These are phyloP conservation scores for Anisodus tanguticus DNA, from an alignment of 257 asterid genomes.

Conservation along the genomic window DNA sequence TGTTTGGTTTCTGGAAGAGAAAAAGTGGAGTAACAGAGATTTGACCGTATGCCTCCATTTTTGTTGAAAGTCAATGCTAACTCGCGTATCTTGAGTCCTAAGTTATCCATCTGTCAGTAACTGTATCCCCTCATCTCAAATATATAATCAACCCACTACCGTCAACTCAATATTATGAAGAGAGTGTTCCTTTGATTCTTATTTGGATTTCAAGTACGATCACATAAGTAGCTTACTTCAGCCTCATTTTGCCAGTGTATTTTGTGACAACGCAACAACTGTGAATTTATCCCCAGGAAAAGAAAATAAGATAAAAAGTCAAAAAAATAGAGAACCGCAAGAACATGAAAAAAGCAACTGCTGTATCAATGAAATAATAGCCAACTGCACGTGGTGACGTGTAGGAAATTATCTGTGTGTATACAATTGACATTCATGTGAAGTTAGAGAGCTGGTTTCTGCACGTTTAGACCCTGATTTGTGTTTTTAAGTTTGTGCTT, in stretches of 20 bases:
- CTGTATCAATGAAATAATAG: background rate
- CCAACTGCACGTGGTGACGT: background rate
- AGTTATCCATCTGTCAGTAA: background rate
- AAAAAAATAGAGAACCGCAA: background rate
- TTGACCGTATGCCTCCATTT: background rate
- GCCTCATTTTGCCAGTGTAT: background rate
- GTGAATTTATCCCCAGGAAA: background rate
- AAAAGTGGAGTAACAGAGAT: background rate
- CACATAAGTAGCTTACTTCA: background rate
- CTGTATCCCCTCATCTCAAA: background rate
- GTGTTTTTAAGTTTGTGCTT: background rate
- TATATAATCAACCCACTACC: slow-evolving; percentile 3
- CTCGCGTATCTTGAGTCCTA: background rate
- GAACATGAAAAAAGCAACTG: background rate
- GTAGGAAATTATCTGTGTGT: background rate
- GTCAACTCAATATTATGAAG: background rate
- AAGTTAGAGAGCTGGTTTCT: background rate
- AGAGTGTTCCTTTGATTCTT: background rate
- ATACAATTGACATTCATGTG: background rate
- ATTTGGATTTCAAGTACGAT: background rate
- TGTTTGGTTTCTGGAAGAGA: slow-evolving; percentile 10
- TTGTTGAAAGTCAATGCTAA: background rate
- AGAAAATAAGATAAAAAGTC: too few species aligned
- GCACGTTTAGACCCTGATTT: background rate
- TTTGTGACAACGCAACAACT: background rate